Conservation (phyloP, 331 rosid species). For the Pyracantha coccinea region DNA sequence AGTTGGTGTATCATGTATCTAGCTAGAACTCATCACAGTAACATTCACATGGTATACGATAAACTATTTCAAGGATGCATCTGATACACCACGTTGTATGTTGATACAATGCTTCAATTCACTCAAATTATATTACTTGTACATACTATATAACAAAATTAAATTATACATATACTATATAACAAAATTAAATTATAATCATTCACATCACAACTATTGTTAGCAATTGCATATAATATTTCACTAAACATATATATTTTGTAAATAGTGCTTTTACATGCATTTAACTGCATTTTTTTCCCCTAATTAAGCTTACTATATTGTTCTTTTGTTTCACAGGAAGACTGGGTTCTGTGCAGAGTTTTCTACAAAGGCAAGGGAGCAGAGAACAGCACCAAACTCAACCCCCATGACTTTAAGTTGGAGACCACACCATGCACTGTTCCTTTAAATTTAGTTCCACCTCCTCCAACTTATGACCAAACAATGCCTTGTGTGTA, state of each 20-base stretch:
- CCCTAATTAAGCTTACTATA: conserved; percentile 16
- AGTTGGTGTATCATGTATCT: not conserved
- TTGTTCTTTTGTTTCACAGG: conserved; percentile 34
- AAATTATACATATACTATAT: too few relatives aligned
- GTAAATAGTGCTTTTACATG: too few relatives aligned
- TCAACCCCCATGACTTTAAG: conserved; percentile 25
- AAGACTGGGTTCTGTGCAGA: conserved; percentile 90
- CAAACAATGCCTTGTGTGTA: conserved; percentile 36
- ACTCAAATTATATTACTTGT: not conserved
- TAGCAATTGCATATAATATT: too few relatives aligned
- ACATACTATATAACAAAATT: too few relatives aligned
- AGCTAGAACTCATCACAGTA: not conserved
- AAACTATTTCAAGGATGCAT: not conserved
- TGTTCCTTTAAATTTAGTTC: conserved; percentile 15
- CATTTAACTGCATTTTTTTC: not conserved
- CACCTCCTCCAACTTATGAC: conserved; percentile 32
- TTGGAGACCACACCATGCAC: conserved; percentile 20
- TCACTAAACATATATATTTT: too few relatives aligned
- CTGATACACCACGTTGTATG: not conserved
- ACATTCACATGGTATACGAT: not conserved
- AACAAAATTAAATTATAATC: too few relatives aligned
- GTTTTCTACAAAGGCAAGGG: conserved; percentile 70
- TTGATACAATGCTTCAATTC: not conserved
- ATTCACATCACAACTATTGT: too few relatives aligned
- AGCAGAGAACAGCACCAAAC: conserved; percentile 31